Percentiles rank a stretch among this genome's conserved stretches.
Conservation (phyloP, 1,139 yeast genomes). For the Kurtzmaniella quercitrusa region DNA sequence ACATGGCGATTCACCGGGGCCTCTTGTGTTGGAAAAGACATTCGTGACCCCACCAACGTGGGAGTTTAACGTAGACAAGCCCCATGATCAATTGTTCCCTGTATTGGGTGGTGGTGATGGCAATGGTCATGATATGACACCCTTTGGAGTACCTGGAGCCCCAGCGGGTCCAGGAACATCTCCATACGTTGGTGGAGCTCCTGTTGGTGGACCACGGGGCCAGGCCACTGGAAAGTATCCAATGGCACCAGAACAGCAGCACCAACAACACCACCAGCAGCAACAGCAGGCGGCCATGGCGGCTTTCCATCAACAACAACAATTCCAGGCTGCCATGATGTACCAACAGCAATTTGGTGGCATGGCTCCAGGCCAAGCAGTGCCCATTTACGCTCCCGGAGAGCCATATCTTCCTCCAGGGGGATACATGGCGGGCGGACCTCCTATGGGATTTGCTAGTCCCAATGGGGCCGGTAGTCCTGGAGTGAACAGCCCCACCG, state of each 20-base stretch:
- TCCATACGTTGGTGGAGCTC: not conserved
- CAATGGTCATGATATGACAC: constrained; percentile 9
- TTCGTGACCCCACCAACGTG: constrained; percentile 80
- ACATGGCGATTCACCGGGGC: constrained; percentile 25
- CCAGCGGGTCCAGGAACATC: constrained; percentile 11
- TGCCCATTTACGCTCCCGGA: constrained; percentile 30
- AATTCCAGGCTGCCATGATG: constrained; percentile 35
- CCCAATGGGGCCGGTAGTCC: constrained; percentile 26
- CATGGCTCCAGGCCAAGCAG: constrained; percentile 32
- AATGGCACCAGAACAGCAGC: constrained; percentile 20
- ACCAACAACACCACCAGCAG: constrained; percentile 15
- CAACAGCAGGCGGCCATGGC: constrained; percentile 25
- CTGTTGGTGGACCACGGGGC: not conserved
- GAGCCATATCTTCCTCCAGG: constrained; percentile 35
- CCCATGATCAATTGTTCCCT: constrained; percentile 47
- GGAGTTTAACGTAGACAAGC: constrained; percentile 55
- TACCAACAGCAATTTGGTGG: constrained; percentile 27
- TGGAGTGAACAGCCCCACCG: constrained; percentile 11
- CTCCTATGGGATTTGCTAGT: constrained; percentile 25
- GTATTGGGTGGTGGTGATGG: constrained; percentile 14
- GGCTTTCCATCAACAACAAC: constrained; percentile 35
- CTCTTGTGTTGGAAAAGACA: constrained; percentile 48
- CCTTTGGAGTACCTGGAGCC: constrained; percentile 1
- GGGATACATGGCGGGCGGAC: constrained; percentile 26
- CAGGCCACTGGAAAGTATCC: constrained; percentile 15